Percentiles rank a stretch among this genome's conserved stretches.
Conservation (phyloP, 352 stramenopile species). For the Pythium phragmiticola region DNA sequence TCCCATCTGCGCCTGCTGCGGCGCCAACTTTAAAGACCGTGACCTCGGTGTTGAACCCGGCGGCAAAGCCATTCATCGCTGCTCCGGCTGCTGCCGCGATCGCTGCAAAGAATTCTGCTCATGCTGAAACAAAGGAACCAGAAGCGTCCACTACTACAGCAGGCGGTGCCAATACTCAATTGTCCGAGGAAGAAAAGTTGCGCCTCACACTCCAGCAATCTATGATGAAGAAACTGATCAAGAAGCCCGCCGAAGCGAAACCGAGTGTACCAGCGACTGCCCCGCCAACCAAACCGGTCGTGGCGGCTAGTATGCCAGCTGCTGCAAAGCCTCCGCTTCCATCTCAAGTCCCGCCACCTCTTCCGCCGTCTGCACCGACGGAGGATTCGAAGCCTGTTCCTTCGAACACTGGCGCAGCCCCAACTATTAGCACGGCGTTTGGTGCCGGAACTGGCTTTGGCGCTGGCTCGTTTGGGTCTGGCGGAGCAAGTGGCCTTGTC, state of each 20-base stretch:
- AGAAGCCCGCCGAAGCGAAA: conserved; percentile 12
- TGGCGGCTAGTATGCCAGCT: neutral
- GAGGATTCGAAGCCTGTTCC: neutral
- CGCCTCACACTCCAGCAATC: conserved; percentile 63
- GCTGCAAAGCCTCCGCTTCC: conserved; percentile 20
- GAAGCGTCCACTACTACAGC: conserved; percentile 1
- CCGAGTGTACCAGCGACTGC: neutral
- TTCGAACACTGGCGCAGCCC: conserved; percentile 5
- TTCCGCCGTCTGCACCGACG: neutral
- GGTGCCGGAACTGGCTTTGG: conserved; percentile 20
- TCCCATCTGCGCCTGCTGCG: neutral
- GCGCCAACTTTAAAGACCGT: conserved; percentile 18
- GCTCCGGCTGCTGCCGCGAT: neutral
- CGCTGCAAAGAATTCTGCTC: neutral
- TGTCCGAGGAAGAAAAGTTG: conserved; percentile 62
- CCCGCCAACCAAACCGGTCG: conserved; percentile 4
- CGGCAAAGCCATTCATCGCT: conserved; percentile 17
- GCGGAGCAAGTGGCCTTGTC: conserved; percentile 47
- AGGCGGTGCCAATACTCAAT: neutral
- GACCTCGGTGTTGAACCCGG: neutral
- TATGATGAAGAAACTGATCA: conserved; percentile 58
- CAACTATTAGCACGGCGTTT: conserved; percentile 39
- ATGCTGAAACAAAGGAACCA: conserved; percentile 11
- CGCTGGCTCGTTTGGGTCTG: conserved; percentile 27
- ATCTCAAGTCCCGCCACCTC: neutral